phyloP scores from a whole-genome alignment of 306 rosid genomes.

The Benincasa hispida region DNA sequence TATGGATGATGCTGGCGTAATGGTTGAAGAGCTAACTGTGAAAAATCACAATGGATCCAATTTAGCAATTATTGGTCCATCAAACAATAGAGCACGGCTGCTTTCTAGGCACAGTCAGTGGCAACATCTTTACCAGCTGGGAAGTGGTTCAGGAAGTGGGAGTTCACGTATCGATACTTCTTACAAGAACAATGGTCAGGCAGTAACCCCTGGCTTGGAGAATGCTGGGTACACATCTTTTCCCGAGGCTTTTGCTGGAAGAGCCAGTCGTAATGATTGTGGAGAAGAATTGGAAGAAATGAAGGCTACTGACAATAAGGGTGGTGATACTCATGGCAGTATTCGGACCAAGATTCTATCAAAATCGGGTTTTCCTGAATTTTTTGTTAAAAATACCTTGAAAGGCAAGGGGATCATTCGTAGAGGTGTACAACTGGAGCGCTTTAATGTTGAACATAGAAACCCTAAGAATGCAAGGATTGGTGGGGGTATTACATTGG shows the following conservation, averaged over 20 bases:
- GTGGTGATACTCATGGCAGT: constrained; percentile 32
- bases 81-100: constrained; percentile 33
- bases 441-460: constrained; percentile 25
- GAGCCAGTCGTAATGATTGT: constrained; percentile 28
- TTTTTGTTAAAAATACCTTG: constrained; percentile 58
- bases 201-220: constrained; percentile 29
- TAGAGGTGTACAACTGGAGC: constrained; percentile 35
- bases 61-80: constrained; percentile 48
- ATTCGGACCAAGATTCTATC: constrained; percentile 73
- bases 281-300: constrained; percentile 36
- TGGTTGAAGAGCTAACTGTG: constrained; percentile 53
- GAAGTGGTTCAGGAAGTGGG: constrained; percentile 50
- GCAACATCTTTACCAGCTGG: constrained; percentile 57
- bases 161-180: constrained; percentile 27
- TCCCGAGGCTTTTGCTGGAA: constrained; percentile 36
- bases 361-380: constrained; percentile 79
- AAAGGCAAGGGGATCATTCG: constrained; percentile 66
- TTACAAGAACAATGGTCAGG: constrained; percentile 33
- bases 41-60: constrained; percentile 39
- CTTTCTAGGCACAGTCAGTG: constrained; percentile 38
- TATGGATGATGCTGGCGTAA: constrained; percentile 25
- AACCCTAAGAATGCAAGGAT: constrained; percentile 27
- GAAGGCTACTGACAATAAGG: constrained; percentile 33
- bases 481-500: constrained; percentile 19
- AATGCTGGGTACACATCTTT: constrained; percentile 34